Base-by-base conservation (phyloP, 306 rosid genomes). In the Acmispon strigosus region DNA sequence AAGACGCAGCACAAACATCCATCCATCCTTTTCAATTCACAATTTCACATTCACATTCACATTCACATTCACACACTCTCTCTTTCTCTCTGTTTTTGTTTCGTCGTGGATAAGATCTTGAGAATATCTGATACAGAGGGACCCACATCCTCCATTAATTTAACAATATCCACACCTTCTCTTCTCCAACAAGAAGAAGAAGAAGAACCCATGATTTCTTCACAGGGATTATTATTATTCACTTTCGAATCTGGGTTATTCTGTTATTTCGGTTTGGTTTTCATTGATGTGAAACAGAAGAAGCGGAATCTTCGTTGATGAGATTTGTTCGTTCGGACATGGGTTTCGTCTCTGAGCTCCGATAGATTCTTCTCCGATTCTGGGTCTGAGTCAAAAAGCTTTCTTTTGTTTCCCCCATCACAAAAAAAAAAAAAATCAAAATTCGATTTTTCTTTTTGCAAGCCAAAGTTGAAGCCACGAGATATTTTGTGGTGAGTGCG, bases 61-160 rank as follows among this genome's bases (percentile, higher is more conserved):
- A n/a, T n/a, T n/a, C n/a, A n/a, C n/a, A n/a, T n/a, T 22, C 55
- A 6, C 8, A 2, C 34, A 2, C 5, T 27, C 34, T 27, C 34
- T 27, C 34, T 36, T 7, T 42, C 36, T 34, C 16, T 48, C 43
- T 29, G 20, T 57, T 5, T 44, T 22, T 22, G 24, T 7, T 43
- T 13, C 13, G 7, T 55, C 32, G 55, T 9, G 85, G 96, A 85
- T 79, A 87, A 85, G 92, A 86, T 79, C 85, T 61, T 41, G 43
- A 8, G 79, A 70, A 80, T 62, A 51, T 76, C 56, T n/a, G 43
- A 74, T 24, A 18, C 69, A 45, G 11, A 71, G 29, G 19, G 83
- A 75, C 84, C 89, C 90, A 66, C 83, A 13, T 48, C 52, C 8
- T 43, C 57, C 10, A 60, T 62, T 67, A 43, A 49, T 15, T 13